These are phyloP conservation scores for Diaporthe citriasiana DNA, from an alignment of 2,329 filamentous ascomycete species.

Conservation along the genomic window DNA sequence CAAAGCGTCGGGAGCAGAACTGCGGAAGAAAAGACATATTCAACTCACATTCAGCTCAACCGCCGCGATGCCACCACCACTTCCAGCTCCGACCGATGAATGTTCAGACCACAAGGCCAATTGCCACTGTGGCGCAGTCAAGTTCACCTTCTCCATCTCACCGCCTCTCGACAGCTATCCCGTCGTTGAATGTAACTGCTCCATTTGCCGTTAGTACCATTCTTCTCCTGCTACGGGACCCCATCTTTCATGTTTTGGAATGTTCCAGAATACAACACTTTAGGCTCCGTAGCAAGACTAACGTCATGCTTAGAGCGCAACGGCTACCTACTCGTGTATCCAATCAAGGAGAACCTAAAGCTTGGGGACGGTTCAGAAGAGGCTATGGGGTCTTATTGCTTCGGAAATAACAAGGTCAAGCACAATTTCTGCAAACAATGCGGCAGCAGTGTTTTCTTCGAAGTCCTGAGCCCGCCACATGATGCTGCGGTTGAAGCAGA, in stretches of 20 bases:
- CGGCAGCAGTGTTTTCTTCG: conserved; percentile 37
- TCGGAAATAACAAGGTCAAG: conserved; percentile 25
- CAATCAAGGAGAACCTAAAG: conserved; percentile 24
- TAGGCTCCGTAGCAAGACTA: too few relatives aligned
- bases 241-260: too few relatives aligned
- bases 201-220: too few relatives aligned
- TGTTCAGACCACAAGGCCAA: conserved; percentile 33
- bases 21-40: too few relatives aligned
- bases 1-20: neutral
- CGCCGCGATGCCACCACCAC: conserved; percentile 17
- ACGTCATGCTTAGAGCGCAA: too few relatives aligned
- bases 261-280: too few relatives aligned
- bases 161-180: conserved; percentile 32
- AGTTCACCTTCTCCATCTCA: conserved; percentile 34
- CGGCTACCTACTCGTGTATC: conserved; percentile 38
- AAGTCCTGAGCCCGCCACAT: neutral
- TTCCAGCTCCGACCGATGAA: conserved; percentile 29
- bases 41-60: neutral
- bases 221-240: too few relatives aligned
- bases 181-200: conserved; percentile 36
- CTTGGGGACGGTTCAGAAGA: neutral
- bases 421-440: conserved; percentile 36
- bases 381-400: conserved; percentile 22
- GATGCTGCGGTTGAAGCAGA: neutral
- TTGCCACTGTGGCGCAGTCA: conserved; percentile 37